Percentiles rank a stretch among this genome's conserved stretches.
Conservation (phyloP, 805 yeast species). For the Starmerella sp. region DNA sequence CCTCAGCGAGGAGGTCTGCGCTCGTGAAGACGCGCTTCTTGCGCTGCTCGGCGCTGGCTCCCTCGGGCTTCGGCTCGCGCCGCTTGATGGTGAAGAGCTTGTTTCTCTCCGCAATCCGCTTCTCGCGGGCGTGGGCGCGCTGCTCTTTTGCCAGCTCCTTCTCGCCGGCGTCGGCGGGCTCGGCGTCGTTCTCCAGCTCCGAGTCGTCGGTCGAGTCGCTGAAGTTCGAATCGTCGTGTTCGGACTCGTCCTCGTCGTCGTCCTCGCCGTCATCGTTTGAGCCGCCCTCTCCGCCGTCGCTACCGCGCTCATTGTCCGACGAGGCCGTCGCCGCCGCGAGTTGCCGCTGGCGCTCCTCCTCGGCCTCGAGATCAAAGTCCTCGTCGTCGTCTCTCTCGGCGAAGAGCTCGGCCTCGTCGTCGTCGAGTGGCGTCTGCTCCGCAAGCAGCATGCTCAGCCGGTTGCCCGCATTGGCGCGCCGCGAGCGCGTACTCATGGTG, state of each 20-base stretch:
- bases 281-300: background rate
- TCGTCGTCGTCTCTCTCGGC: conserved; percentile 34
- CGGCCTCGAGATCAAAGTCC: conserved; percentile 31
- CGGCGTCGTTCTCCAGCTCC: conserved; percentile 37
- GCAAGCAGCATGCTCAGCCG: conserved; percentile 61
- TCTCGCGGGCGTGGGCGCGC: conserved; percentile 25
- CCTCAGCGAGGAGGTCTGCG: conserved; percentile 37
- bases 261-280: conserved; percentile 8
- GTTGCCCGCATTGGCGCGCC: conserved; percentile 86
- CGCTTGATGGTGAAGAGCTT: conserved; percentile 30
- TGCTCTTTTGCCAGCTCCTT: conserved; percentile 41
- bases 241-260: conserved; percentile 21
- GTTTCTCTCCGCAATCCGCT: conserved; percentile 26
- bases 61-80: conserved; percentile 25
- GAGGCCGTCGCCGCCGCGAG: background rate
- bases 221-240: conserved; percentile 26
- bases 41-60: conserved; percentile 10
- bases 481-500: conserved; percentile 17
- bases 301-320: background rate
- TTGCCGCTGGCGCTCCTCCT: conserved; percentile 13
- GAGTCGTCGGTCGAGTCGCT: conserved; percentile 34
- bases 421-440: conserved; percentile 49
- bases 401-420: conserved; percentile 57
- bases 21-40: conserved; percentile 16
- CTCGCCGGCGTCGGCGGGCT: conserved; percentile 59